Conservation (phyloP, 106 monocot genomes). For the Dactylorhiza incarnata region DNA sequence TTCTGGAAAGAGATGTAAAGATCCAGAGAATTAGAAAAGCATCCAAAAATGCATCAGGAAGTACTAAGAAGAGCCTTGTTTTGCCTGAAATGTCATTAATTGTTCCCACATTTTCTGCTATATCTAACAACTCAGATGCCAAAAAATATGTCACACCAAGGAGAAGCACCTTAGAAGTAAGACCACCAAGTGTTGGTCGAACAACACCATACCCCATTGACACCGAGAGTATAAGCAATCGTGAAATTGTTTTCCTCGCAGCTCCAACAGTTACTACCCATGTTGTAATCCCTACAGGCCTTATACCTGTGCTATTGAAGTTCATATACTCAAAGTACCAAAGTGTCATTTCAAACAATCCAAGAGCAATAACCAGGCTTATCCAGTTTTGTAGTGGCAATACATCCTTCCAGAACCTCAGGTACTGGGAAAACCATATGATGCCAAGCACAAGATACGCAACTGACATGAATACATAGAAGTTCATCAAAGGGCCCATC, state of each 20-base stretch:
- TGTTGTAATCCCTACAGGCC: conserved; percentile 85
- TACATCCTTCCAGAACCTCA: conserved; percentile 83
- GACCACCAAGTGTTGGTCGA: conserved; percentile 87
- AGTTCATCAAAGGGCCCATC: conserved; percentile 91
- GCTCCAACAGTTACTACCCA: conserved; percentile 98
- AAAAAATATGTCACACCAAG: conserved; percentile 90
- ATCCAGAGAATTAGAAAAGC: conserved; percentile 95
- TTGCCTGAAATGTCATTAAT: conserved; percentile 93
- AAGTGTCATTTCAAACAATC: conserved; percentile 90
- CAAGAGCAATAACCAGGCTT: conserved; percentile 72
- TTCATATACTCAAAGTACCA: conserved; percentile 95
- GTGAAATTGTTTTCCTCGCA: conserved; percentile 76
- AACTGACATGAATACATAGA: conserved; percentile 77
- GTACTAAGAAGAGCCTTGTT: conserved; percentile 76
- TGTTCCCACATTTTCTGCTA: conserved; percentile 91
- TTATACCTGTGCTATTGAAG: conserved; percentile 64
- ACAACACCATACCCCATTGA: conserved; percentile 99
- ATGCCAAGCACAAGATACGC: conserved; percentile 55
- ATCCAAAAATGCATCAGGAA: conserved; percentile 90
- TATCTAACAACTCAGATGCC: conserved; percentile 79
- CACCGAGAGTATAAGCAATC: conserved; percentile 73
- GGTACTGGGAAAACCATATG: conserved; percentile 75
- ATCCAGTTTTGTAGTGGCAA: conserved; percentile 87
- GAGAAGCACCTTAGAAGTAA: conserved; percentile 93
- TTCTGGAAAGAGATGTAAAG: conserved; percentile 85